A percentile compares a stretch with the other conserved stretches of the same genome.
Evolutionary conservation across 352 stramenopile species (phyloP).

Genomic region (Globisporangium splendens): DNA sequence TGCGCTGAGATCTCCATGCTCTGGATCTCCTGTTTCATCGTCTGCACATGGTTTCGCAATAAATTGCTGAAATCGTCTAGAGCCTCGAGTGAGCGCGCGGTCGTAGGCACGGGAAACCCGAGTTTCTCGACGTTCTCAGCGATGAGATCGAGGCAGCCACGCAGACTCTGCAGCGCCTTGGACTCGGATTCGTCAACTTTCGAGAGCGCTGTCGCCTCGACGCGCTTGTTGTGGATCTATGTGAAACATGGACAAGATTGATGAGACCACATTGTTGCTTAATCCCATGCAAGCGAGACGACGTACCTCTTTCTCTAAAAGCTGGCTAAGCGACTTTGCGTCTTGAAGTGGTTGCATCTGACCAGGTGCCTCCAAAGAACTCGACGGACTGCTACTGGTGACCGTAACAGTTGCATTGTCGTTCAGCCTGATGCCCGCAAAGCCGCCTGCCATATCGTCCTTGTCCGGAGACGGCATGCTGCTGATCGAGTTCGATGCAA

Average conservation of each 20-base stretch:
- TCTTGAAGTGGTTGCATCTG: conserved; percentile 30
- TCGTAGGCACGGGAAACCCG: conserved; percentile 42
- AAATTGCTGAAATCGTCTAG: conserved; percentile 59
- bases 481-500: conserved; percentile 18
- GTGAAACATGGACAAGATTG: not conserved
- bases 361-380: not conserved
- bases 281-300: not conserved
- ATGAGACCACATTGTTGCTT: too few relatives aligned
- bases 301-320: conserved; percentile 34
- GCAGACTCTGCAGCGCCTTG: conserved; percentile 34
- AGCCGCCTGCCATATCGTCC: conserved; percentile 6
- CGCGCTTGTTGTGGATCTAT: conserved; percentile 32
- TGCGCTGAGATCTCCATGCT: conserved; percentile 59
- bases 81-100: conserved; percentile 37
- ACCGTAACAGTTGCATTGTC: not conserved
- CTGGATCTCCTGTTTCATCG: conserved; percentile 63
- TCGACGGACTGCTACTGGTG: conserved; percentile 3
- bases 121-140: conserved; percentile 38
- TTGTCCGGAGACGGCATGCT: conserved; percentile 38
- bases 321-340: conserved; percentile 32
- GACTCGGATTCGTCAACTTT: conserved; percentile 32
- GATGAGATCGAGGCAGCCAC: conserved; percentile 40
- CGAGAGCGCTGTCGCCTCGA: conserved; percentile 22
- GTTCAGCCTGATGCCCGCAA: not conserved
- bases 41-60: conserved; percentile 42